Evolutionary conservation across 2,329 filamentous ascomycete genomes (phyloP).

Genomic region (Xylariales sp.): DNA sequence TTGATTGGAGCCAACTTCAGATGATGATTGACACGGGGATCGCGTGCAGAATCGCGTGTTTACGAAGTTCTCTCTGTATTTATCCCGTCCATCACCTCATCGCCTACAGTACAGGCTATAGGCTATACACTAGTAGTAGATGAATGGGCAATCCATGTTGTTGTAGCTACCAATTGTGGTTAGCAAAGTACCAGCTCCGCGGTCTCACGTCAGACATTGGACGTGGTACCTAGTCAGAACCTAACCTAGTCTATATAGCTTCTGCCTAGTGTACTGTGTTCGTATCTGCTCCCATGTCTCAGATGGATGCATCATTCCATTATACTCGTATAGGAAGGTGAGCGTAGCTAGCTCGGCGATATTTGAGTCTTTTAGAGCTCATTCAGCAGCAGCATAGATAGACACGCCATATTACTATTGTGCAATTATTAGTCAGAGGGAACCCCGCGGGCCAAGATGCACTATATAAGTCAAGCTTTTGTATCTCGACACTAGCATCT

Average conservation of each 20-base stretch:
- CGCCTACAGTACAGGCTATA: too few species aligned
- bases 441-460: conserved; percentile 1
- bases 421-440: conserved; percentile 2
- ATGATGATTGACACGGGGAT: too few species aligned
- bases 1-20: too few species aligned
- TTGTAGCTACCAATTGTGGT: background rate
- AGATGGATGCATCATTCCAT: background rate
- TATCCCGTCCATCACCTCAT: too few species aligned
- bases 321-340: conserved; percentile 18
- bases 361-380: background rate
- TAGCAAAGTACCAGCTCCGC: background rate
- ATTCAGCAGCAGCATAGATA: conserved; percentile 5
- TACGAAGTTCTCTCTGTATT: too few species aligned
- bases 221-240: too few species aligned
- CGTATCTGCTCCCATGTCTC: conserved; percentile 3
- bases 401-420: background rate
- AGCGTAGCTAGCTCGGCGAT: conserved; percentile 10
- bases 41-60: too few species aligned
- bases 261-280: too few species aligned
- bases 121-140: too few species aligned
- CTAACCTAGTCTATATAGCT: too few species aligned
- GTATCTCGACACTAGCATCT: conserved; percentile 12
- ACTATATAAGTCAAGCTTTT: conserved; percentile 37
- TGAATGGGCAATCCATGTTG: too few species aligned
- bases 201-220: conserved; percentile 15